A percentile compares a stretch with the other conserved stretches of the same genome.
These are phyloP conservation scores for Apophysomyces elegans DNA, from an alignment of 371 early-diverging fungal genomes.

Conservation along the genomic window DNA sequence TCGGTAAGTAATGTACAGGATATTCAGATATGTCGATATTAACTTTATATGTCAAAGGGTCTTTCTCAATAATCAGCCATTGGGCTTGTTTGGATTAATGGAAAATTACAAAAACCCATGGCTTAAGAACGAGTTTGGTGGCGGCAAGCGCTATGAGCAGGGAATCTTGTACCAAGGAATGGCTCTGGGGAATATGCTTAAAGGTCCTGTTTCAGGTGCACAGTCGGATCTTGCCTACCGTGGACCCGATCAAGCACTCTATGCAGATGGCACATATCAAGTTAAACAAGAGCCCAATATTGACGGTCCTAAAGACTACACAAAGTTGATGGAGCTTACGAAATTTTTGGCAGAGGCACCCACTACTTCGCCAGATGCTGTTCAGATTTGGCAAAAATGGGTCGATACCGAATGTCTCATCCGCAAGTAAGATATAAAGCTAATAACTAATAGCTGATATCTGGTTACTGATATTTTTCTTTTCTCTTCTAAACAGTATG, in stretches of 20 bases:
- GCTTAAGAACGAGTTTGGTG: conserved; percentile 38
- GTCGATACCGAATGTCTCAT: conserved; percentile 41
- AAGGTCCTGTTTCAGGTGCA: not conserved
- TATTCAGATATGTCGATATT: not conserved
- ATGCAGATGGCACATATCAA: conserved; percentile 33
- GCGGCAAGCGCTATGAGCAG: conserved; percentile 33
- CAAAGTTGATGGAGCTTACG: conserved; percentile 35
- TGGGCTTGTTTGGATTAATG: conserved; percentile 43
- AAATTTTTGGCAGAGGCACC: conserved; percentile 38
- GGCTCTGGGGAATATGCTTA: not conserved
- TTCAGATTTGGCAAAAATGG: conserved; percentile 31
- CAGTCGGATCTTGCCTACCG: conserved; percentile 30
- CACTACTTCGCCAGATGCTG: conserved; percentile 16
- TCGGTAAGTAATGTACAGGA: conserved; percentile 7
- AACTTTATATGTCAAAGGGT: conserved; percentile 16
- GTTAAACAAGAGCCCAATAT: conserved; percentile 31
- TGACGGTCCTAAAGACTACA: conserved; percentile 15
- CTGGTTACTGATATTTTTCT: not conserved
- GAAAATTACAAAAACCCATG: conserved; percentile 42
- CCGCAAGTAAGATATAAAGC: conserved; percentile 16
- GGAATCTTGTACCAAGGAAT: conserved; percentile 42
- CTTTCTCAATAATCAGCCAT: conserved; percentile 37
- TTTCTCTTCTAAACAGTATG: conserved; percentile 21
- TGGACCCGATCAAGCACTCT: conserved; percentile 25
- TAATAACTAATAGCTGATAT: not conserved